phyloP scores from a whole-genome alignment of 805 yeast species.

The Cyberlindnera sargentensis region DNA sequence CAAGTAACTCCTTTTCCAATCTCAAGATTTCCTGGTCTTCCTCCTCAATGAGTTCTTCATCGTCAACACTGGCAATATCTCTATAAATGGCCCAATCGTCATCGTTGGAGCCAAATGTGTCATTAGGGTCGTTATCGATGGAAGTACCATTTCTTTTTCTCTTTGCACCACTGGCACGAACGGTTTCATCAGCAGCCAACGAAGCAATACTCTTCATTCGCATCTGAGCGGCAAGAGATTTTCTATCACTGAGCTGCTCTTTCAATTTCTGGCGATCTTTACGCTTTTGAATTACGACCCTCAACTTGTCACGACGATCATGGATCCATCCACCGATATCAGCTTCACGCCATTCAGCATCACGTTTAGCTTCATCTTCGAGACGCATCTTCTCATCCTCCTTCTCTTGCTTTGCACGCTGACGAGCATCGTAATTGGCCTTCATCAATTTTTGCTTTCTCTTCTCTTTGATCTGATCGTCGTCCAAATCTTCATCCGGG shows the following conservation, averaged over 20 bases:
- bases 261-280: constrained; percentile 65
- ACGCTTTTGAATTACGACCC: constrained; percentile 48
- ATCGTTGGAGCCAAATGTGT: constrained; percentile 91
- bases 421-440: constrained; percentile 85
- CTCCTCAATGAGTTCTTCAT: constrained; percentile 75
- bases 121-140: constrained; percentile 86
- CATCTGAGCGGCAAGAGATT: constrained; percentile 85
- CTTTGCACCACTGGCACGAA: constrained; percentile 27
- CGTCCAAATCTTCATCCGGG: constrained; percentile 77
- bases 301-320: constrained; percentile 56
- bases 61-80: constrained; percentile 67
- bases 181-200: constrained; percentile 65
- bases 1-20: constrained; percentile 69
- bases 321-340: constrained; percentile 79
- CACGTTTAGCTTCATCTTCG: constrained; percentile 56
- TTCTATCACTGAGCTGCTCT: constrained; percentile 78
- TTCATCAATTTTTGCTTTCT: constrained; percentile 75
- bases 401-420: constrained; percentile 74
- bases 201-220: constrained; percentile 89
- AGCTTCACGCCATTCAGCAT: constrained; percentile 66
- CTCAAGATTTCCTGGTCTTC: constrained; percentile 52
- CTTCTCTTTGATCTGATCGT: constrained; percentile 80
- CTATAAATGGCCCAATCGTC: constrained; percentile 93
- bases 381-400: constrained; percentile 52
- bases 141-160: constrained; percentile 46